Base-by-base conservation (phyloP, 2,329 filamentous ascomycete genomes). In the Allantophomopsis cytisporea region DNA sequence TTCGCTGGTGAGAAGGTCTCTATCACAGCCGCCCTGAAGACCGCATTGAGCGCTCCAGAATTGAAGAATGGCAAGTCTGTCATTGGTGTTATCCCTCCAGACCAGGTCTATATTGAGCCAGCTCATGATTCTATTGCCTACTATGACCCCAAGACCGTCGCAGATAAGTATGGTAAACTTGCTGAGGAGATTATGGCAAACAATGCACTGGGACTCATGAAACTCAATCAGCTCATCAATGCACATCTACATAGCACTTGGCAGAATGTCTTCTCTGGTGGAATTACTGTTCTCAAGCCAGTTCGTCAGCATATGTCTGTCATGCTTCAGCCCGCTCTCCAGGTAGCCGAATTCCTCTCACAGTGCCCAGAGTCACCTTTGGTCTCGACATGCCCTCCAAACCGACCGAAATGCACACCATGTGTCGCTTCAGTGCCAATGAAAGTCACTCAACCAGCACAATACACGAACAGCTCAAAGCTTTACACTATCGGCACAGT, bases 401-500 rank as follows among this genome's bases (percentile, higher is more conserved):
- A 94, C 55, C 59, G 69, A 17, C 71, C 69, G 2, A 74, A 73
- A 42, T 96, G 89, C 62, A 74, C 68, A 21, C 78, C 80, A 4
- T 96, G 89, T 59, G 70, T 76, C 14, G 65, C 75, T 17, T 69
- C 72, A 7, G 69, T 72, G 23, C 69, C 73, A 0, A 69, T 86
- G 60, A 73, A 71, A 38, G 71, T 94, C 47, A 65, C 68, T n/a
- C 80, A 78, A 1, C 73, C 77, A 2, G 60, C 71, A 3, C 62
- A 69, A 14, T 91, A 85, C 58, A 71, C 71, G 40, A 94, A 95
- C 58, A 71, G 69, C 4, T 78, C 79, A 12, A 68, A 66, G 2
- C 55, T 81, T 13, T 96, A 87, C 63, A 86, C 82, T 2, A 83
- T 98, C 46, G 87, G 82, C 43, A 83, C 79, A 1, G 80, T 96